These are phyloP conservation scores for Fusarium secorum DNA, from an alignment of 2,329 filamentous ascomycete genomes.

Conservation along the genomic window DNA sequence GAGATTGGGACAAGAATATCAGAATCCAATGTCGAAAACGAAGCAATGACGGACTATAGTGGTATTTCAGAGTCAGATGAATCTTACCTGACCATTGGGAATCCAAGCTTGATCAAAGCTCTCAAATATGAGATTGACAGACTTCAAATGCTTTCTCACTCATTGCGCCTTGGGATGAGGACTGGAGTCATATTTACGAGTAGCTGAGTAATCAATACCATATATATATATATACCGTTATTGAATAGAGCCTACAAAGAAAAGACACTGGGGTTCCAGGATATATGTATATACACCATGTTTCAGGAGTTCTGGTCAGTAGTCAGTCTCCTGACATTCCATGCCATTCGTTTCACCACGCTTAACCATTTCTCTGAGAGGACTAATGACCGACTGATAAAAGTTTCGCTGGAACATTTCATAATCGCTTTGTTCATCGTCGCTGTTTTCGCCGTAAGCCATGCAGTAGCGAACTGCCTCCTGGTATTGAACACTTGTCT, in stretches of 20 bases:
- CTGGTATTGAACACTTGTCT: background rate
- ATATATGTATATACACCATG: background rate
- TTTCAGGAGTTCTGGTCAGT: background rate
- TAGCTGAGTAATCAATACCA: background rate
- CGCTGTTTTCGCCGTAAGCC: background rate
- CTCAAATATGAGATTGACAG: constrained; percentile 13
- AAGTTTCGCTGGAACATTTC: constrained; percentile 2
- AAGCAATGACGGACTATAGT: constrained; percentile 8
- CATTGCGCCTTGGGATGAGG: background rate
- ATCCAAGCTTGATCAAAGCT: background rate
- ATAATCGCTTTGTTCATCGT: background rate
- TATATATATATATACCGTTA: background rate
- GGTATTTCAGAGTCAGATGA: background rate
- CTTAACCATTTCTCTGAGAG: background rate
- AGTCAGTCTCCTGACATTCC: background rate
- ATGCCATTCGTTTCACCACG: background rate
- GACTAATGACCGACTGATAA: constrained; percentile 8
- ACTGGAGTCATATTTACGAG: background rate
- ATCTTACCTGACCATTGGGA: background rate
- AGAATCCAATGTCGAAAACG: background rate
- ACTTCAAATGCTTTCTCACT: constrained; percentile 3
- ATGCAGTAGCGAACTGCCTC: constrained; percentile 5
- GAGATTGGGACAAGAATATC: background rate
- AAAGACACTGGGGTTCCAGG: background rate
- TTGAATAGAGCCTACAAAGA: background rate